Evolutionary conservation across 176 grass and related monocot genomes (phyloP).

Genomic region (Oryza officinalis): DNA sequence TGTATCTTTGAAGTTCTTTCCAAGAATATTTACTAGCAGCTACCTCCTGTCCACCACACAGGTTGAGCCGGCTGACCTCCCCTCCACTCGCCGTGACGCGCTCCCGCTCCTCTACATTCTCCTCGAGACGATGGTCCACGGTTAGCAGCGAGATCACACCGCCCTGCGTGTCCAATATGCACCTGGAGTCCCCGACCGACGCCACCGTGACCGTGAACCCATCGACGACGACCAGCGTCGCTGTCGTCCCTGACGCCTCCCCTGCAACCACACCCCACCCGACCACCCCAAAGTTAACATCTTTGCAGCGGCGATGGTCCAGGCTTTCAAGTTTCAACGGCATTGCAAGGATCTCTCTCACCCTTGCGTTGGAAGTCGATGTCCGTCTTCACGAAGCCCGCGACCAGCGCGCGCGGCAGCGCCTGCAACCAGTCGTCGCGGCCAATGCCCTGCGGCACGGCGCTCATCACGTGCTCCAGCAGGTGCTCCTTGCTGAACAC

Average conservation of each 20-base stretch:
- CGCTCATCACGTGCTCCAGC: slow-evolving; percentile 91
- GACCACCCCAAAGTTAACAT: slow-evolving; percentile 14
- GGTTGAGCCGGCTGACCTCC: slow-evolving; percentile 88
- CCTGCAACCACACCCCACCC: slow-evolving; percentile 33
- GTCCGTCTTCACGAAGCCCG: slow-evolving; percentile 96
- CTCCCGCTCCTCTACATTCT: slow-evolving; percentile 89
- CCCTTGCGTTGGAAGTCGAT: slow-evolving; percentile 96
- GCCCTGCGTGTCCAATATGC: slow-evolving; percentile 78
- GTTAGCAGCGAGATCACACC: slow-evolving; percentile 79
- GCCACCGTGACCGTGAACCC: slow-evolving; percentile 83
- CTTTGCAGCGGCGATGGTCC: background rate
- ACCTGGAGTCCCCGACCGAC: slow-evolving; percentile 94
- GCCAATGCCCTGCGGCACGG: slow-evolving; percentile 78
- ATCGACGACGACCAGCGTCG: slow-evolving; percentile 84
- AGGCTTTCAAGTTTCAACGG: background rate
- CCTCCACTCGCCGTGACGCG: slow-evolving; percentile 89
- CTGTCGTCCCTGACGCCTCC: slow-evolving; percentile 90
- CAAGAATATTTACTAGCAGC: background rate
- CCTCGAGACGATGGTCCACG: slow-evolving; percentile 88
- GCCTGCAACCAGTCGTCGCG: slow-evolving; percentile 83
- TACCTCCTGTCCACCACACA: slow-evolving; percentile 94
- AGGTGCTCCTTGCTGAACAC: slow-evolving; percentile 95
- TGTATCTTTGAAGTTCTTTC: background rate
- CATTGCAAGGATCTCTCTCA: slow-evolving; percentile 39
- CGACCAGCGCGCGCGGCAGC: slow-evolving; percentile 86